Evolutionary conservation across 352 stramenopile genomes (phyloP).

Genomic region (Pythium sukuiense): DNA sequence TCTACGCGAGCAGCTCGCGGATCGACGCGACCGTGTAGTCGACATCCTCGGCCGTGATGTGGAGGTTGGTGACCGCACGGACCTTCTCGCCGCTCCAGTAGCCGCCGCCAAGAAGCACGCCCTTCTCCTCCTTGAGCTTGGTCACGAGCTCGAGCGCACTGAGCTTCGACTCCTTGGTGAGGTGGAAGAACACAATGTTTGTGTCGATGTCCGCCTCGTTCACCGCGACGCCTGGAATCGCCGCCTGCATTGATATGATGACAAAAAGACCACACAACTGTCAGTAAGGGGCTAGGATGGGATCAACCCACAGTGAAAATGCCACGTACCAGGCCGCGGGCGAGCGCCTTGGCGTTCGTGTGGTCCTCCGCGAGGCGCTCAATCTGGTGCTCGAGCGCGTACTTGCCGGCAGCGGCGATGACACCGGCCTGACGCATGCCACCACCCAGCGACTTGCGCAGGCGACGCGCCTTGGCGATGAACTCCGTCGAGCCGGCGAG

Average conservation of each 20-base stretch:
- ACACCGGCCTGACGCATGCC: constrained; percentile 96
- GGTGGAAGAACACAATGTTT: constrained; percentile 88
- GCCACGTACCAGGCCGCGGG: constrained; percentile 40
- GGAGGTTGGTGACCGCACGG: constrained; percentile 73
- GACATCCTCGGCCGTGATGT: constrained; percentile 66
- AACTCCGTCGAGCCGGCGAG: constrained; percentile 90
- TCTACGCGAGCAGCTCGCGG: constrained; percentile 52
- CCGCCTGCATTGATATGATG: constrained; percentile 19
- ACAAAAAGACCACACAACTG: too few relatives aligned
- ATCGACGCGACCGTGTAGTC: constrained; percentile 59
- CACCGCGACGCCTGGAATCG: constrained; percentile 68
- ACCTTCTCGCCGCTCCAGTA: constrained; percentile 67
- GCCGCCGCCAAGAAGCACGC: constrained; percentile 59
- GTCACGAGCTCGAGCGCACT: constrained; percentile 49
- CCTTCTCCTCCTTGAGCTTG: constrained; percentile 63
- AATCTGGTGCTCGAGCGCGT: constrained; percentile 89
- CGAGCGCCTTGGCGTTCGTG: constrained; percentile 70
- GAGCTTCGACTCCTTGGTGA: constrained; percentile 60
- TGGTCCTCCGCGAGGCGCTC: constrained; percentile 84
- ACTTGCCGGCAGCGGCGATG: constrained; percentile 91
- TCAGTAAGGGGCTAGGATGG: too few relatives aligned
- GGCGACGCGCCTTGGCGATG: constrained; percentile 85
- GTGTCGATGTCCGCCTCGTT: constrained; percentile 71
- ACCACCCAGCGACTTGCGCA: constrained; percentile 96
- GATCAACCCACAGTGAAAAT: neutral